Conservation (phyloP, 1,284 basidiomycete genomes). For the Ustilago tritici region DNA sequence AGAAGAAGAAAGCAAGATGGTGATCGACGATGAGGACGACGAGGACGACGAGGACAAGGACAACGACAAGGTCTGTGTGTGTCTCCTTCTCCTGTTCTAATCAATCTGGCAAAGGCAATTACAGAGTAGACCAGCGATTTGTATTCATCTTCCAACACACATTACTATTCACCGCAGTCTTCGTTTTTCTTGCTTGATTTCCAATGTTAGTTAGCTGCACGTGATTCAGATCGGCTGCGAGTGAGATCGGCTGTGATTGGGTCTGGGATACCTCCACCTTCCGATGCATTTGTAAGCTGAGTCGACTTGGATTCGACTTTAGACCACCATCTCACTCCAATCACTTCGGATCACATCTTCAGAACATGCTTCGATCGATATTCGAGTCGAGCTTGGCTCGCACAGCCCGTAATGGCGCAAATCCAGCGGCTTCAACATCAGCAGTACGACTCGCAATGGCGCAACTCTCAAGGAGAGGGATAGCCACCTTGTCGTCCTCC, state of each 20-base stretch:
- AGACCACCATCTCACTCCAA: constrained; percentile 10
- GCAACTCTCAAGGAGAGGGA: constrained; percentile 3
- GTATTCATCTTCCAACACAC: constrained; percentile 1
- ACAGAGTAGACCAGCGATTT: not conserved
- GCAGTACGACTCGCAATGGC: constrained; percentile 8
- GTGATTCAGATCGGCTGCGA: not conserved
- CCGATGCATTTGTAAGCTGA: constrained; percentile 5
- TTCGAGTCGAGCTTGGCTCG: constrained; percentile 16
- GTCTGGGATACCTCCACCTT: constrained; percentile 19
- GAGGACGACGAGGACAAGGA: constrained; percentile 18
- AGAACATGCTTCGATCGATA: constrained; percentile 19
- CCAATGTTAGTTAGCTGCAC: constrained; percentile 12
- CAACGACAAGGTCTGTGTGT: not conserved
- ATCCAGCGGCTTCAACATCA: constrained; percentile 16
- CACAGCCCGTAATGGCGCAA: constrained; percentile 1
- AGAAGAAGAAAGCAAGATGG: constrained; percentile 14
- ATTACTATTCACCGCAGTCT: constrained; percentile 26
- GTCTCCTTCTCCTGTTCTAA: not conserved
- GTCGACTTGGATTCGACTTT: not conserved
- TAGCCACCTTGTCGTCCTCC: constrained; percentile 8
- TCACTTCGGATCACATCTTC: not conserved
- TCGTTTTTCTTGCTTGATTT: not conserved
- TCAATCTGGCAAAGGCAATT: too few relatives aligned
- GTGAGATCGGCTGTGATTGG: constrained; percentile 10
- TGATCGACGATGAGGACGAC: constrained; percentile 8